These are phyloP conservation scores for Miscanthus lutarioriparius DNA, from an alignment of 176 grass and related monocot species.

Conservation along the genomic window DNA sequence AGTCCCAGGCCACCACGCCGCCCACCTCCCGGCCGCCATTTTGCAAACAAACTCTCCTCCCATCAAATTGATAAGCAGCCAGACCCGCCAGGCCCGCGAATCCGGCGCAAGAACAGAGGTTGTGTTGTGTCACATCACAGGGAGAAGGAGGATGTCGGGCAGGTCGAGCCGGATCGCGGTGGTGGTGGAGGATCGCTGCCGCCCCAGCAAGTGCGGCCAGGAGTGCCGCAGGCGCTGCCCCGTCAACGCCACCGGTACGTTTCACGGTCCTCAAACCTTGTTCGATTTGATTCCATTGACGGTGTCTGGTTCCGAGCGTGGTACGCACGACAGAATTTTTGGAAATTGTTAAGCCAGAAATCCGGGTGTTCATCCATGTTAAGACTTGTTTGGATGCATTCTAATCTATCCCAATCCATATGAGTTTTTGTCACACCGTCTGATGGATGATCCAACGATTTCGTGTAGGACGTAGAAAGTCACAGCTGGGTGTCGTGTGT, in stretches of 20 bases:
- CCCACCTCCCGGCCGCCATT: neutral
- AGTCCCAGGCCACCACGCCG: neutral
- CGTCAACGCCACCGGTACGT: conserved; percentile 67
- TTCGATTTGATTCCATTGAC: neutral
- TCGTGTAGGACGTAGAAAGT: too few species aligned
- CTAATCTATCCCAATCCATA: neutral
- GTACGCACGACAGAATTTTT: neutral
- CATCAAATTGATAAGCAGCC: neutral
- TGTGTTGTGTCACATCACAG: neutral
- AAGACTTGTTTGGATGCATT: neutral
- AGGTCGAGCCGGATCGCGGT: conserved; percentile 72
- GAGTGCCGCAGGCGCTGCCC: conserved; percentile 81
- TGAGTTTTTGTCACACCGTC: neutral
- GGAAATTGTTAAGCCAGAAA: neutral
- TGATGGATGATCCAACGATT: too few species aligned
- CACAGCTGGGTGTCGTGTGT: neutral
- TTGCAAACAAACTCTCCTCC: neutral
- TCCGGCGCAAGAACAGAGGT: neutral
- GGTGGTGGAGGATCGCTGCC: conserved; percentile 74
- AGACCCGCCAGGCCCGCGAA: neutral
- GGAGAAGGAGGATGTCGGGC: conserved; percentile 45
- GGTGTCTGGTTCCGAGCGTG: neutral
- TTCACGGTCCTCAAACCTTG: neutral
- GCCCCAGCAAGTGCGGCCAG: conserved; percentile 81
- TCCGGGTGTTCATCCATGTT: neutral